Percentiles rank a stretch among this genome's conserved stretches.
phyloP scores from a whole-genome alignment of 2,329 filamentous ascomycete species.

The Fusarium papillatum region DNA sequence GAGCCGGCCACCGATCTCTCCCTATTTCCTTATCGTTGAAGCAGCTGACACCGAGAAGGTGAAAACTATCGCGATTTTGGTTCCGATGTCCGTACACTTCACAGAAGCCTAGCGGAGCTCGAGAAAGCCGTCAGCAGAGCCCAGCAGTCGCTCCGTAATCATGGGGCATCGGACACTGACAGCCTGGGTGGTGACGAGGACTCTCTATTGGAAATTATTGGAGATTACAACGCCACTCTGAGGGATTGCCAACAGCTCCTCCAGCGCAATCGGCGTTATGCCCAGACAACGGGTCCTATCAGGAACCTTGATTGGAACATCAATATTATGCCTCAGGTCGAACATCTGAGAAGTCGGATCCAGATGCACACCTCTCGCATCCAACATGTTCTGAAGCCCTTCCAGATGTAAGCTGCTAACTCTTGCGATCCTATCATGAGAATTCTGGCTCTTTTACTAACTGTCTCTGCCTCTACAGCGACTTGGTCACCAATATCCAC shows the following conservation, averaged over 20 bases:
- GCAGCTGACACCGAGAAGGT: neutral
- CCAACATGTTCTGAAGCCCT: neutral
- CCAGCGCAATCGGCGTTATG: neutral
- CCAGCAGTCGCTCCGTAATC: neutral
- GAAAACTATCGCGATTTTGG: neutral
- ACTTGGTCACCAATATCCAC: neutral
- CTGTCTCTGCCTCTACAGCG: neutral
- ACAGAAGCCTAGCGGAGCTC: neutral
- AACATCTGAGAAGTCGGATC: neutral
- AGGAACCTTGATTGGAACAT: neutral
- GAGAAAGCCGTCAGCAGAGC: neutral
- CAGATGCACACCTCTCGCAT: neutral
- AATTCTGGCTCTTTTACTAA: neutral
- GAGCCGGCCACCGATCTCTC: neutral
- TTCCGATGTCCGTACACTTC: neutral
- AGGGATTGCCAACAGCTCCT: neutral
- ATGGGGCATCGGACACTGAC: neutral
- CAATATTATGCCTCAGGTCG: neutral
- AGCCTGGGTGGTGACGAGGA: neutral
- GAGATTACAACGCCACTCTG: neutral
- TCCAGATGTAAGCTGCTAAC: neutral
- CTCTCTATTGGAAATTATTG: neutral
- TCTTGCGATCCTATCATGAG: neutral
- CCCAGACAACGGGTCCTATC: neutral
- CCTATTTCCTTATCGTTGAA: neutral